phyloP scores from a whole-genome alignment of 129 eudicot species.

The Centrapalus pauciflorus region DNA sequence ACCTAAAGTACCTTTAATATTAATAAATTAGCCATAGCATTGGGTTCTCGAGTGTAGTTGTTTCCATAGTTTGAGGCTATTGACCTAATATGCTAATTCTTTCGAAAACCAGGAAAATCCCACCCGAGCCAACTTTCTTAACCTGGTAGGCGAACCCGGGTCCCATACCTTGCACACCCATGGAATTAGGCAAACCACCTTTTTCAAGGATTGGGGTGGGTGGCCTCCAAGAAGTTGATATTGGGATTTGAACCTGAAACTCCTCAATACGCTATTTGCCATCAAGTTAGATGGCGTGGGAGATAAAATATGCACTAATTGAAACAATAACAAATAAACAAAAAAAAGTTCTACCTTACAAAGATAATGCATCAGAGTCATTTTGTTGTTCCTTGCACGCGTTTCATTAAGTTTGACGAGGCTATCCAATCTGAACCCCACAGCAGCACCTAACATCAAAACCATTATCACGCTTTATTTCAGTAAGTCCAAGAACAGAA shows the following conservation, averaged over 20 bases:
- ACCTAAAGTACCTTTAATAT: background rate
- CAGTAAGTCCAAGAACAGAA: background rate
- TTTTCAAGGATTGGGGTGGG: too few relatives aligned
- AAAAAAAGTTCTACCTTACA: constrained; percentile 63
- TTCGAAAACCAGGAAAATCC: too few relatives aligned
- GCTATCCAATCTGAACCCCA: constrained; percentile 93
- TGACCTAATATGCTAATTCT: background rate
- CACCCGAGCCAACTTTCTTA: too few relatives aligned
- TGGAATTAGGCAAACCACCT: too few relatives aligned
- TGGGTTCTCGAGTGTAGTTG: background rate
- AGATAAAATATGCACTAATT: background rate
- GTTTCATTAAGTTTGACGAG: constrained; percentile 91
- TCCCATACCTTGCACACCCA: too few relatives aligned
- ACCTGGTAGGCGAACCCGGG: too few relatives aligned
- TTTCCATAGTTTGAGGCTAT: background rate
- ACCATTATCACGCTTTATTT: too few relatives aligned
- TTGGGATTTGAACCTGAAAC: too few relatives aligned
- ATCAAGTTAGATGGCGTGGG: background rate
- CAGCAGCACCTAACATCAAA: constrained; percentile 75
- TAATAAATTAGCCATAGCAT: background rate
- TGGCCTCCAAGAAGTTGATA: too few relatives aligned
- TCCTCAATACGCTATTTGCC: too few relatives aligned
- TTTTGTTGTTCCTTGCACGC: constrained; percentile 84
- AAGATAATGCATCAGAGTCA: constrained; percentile 96
- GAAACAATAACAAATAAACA: constrained; percentile 5